Evolutionary conservation across 371 early-diverging fungal genomes (phyloP).

Genomic region (Lichtheimia corymbifera): DNA sequence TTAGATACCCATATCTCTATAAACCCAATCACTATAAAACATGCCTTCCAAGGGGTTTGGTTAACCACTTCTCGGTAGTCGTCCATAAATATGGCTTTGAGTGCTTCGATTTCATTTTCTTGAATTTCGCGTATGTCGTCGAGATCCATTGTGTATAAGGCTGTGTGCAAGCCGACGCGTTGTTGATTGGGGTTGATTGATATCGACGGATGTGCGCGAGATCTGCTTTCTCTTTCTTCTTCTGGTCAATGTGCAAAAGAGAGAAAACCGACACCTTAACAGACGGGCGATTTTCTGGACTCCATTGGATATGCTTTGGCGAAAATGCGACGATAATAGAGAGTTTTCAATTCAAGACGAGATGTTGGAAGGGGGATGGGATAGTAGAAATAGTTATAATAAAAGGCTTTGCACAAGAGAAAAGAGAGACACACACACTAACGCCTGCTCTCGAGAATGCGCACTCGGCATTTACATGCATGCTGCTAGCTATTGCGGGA

Average conservation of each 20-base stretch:
- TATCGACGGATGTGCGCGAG: conserved; percentile 4
- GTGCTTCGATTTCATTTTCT: conserved; percentile 75
- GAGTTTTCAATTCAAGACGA: neutral
- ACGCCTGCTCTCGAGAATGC: neutral
- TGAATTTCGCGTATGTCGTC: conserved; percentile 69
- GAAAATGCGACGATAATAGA: neutral
- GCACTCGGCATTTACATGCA: conserved; percentile 1
- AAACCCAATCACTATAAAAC: neutral
- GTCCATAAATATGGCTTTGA: conserved; percentile 72
- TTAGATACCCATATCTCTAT: neutral
- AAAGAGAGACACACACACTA: no score
- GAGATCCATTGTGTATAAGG: conserved; percentile 36
- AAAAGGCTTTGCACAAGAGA: no score
- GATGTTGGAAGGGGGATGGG: neutral
- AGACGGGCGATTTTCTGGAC: conserved; percentile 1
- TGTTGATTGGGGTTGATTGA: neutral
- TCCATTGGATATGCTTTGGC: neutral
- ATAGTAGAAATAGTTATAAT: neutral
- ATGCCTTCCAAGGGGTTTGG: conserved; percentile 75
- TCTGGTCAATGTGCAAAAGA: conserved; percentile 2
- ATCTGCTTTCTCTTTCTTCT: conserved; percentile 4
- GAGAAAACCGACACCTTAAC: conserved; percentile 5
- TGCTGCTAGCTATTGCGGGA: neutral
- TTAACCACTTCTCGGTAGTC: conserved; percentile 64
- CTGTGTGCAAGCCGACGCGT: neutral